Evolutionary conservation across 805 yeast genomes (phyloP), one percentile per base, ranked within the genome.

Genomic region (Ogataea ganodermae): DNA sequence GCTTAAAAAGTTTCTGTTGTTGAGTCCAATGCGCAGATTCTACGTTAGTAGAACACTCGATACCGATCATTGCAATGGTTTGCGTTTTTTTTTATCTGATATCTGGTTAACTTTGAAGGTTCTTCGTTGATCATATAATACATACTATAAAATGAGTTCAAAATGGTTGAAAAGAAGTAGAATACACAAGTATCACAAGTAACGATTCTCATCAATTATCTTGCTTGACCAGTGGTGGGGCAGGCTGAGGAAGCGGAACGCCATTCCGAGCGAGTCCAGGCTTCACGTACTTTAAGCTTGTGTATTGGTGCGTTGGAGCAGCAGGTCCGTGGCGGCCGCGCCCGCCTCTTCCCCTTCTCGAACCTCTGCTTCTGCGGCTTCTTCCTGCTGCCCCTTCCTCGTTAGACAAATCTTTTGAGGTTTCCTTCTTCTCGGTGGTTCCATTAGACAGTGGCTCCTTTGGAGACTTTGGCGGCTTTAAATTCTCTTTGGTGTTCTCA

Each of bases 1-100:
- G n/a, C 21, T 44, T 12, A 6, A 5, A 12, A 20, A 26, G 46
- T 35, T 44, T 48, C 30, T 48, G 66, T 64, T 67, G 68, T 64
- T 67, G 67, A 67, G 71, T 67, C 57, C 71, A 67, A 67, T 67
- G 62, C 69, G 67, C 58, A 67, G 69, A 67, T 62, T 58, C 57
- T 56, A 51, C 58, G 21, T 22, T 32, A 30, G 37, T 56, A 50
- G 61, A 56, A 66, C 57, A 67, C 71, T 61, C 71, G 70, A 67
- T 67, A 67, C 71, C 71, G 71, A 67, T 67, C 70, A 67, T 61
- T 57, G 61, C 45, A 45, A 53, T 52, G 48, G 57, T 59, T 60
- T 49, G 59, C 54, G 46, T 44, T 43, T 40, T 39, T 45, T 17
- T 26, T 38, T 16, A 33, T 8, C 12, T 13, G 32, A 6, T 7